Percentiles rank a stretch among this genome's conserved stretches.
Conservation (phyloP, 1,284 basidiomycete species). For the Wolfiporia cocos region DNA sequence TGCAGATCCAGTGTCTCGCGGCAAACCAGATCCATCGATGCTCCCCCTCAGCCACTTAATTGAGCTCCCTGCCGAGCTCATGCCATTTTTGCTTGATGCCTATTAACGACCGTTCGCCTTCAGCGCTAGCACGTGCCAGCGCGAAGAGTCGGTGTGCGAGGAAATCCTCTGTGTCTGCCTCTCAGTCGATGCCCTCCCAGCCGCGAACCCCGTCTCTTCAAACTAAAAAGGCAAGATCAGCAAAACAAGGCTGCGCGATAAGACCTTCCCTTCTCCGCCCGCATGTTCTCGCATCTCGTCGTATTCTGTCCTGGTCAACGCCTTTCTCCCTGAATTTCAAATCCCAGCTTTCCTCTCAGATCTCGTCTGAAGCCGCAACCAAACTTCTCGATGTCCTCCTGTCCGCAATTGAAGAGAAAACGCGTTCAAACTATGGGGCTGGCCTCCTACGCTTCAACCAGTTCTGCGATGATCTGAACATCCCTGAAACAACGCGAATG, state of each 20-base stretch:
- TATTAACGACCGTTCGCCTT: background rate
- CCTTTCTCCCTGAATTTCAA: background rate
- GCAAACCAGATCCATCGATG: conserved; percentile 2
- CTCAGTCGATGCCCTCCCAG: background rate
- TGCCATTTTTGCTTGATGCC: conserved; percentile 2
- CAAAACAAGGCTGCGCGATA: background rate
- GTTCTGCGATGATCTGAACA: conserved; percentile 1
- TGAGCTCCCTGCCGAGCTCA: background rate
- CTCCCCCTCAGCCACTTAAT: background rate
- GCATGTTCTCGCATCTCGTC: background rate
- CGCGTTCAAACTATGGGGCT: conserved; percentile 5
- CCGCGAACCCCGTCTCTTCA: background rate
- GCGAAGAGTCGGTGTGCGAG: background rate
- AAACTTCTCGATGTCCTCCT: background rate
- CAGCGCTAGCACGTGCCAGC: conserved; percentile 1
- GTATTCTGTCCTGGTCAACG: background rate
- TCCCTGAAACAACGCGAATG: conserved; percentile 2
- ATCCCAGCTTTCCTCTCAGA: background rate
- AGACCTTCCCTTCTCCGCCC: background rate
- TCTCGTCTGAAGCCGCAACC: background rate
- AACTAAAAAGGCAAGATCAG: background rate
- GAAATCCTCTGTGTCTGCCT: background rate
- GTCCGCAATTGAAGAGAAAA: conserved; percentile 1
- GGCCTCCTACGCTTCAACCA: conserved; percentile 7
- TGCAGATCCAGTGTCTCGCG: conserved; percentile 10